phyloP scores from a whole-genome alignment of 164 flowering plant genomes.

The Pachysandra terminalis region DNA sequence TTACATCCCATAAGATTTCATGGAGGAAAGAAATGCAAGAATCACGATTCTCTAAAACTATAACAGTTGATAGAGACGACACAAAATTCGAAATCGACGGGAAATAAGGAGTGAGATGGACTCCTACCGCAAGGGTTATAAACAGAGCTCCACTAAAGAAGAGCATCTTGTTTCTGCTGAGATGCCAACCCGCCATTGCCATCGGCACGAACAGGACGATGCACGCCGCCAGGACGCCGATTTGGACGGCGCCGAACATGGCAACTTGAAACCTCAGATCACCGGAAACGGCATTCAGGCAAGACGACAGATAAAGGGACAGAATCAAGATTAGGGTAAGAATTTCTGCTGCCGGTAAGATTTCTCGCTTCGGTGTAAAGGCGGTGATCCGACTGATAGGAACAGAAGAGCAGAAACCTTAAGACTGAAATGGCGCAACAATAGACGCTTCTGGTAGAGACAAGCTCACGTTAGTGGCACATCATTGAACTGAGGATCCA shows the following conservation, averaged over 20 bases:
- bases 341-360: background rate
- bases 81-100: slow-evolving; percentile 46
- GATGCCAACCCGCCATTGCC: slow-evolving; percentile 92
- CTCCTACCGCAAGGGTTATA: slow-evolving; percentile 78
- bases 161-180: slow-evolving; percentile 88
- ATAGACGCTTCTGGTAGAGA: no score
- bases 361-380: background rate
- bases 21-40: slow-evolving; percentile 70
- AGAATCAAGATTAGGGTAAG: background rate
- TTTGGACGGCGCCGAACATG: slow-evolving; percentile 41
- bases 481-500: no score
- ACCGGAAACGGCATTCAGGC: background rate
- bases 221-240: slow-evolving; percentile 73
- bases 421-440: no score
- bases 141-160: slow-evolving; percentile 92
- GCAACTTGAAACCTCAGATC: background rate
- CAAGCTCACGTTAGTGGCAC: no score
- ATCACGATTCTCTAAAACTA: slow-evolving; percentile 35
- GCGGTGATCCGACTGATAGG: background rate
- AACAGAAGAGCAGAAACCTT: background rate
- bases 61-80: slow-evolving; percentile 34
- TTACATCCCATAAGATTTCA: slow-evolving; percentile 43
- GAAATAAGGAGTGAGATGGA: slow-evolving; percentile 88
- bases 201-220: slow-evolving; percentile 85
- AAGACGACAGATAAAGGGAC: background rate